Evolutionary conservation across 768 basidiomycete genomes (phyloP).

Genomic region (Suillus luteus): DNA sequence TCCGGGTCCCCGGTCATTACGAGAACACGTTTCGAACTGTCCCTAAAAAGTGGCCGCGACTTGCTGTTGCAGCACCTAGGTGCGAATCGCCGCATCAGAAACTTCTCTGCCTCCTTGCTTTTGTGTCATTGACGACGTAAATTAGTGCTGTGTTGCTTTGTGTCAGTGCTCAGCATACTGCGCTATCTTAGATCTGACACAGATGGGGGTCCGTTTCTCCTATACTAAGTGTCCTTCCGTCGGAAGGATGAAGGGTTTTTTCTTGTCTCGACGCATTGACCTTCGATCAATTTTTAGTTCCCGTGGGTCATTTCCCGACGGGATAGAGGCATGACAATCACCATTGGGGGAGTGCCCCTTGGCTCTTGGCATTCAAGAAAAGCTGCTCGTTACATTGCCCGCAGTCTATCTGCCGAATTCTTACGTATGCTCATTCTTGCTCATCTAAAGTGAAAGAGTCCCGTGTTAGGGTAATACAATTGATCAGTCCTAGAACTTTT

Average conservation of each 20-base stretch:
- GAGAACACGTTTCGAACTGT: neutral
- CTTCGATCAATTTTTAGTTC: neutral
- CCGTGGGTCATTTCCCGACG: neutral
- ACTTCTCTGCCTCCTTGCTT: neutral
- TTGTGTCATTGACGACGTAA: neutral
- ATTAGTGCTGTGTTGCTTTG: neutral
- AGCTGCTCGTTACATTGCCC: neutral
- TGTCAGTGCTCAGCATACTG: neutral
- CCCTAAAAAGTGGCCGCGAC: neutral
- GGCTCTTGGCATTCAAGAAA: neutral
- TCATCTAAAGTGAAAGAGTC: neutral
- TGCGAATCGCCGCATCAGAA: neutral
- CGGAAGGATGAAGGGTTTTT: neutral
- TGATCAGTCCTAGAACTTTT: neutral
- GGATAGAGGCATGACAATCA: neutral
- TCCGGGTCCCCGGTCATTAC: neutral
- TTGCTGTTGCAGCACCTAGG: neutral
- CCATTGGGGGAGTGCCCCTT: neutral
- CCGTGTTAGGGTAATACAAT: neutral
- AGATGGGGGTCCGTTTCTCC: neutral
- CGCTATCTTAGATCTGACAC: neutral
- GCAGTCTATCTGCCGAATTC: neutral
- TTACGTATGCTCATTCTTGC: neutral
- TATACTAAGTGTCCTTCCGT: neutral
- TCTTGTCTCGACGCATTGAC: neutral